phyloP scores from a whole-genome alignment of 176 grass and related monocot species.

The bread wheat (Triticum aestivum) region IWGSC_CS_RefSeq_v2.1 NC_057811.1:465362287-465362786 shows the following conservation, averaged over 20 bases:
- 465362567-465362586: conserved; percentile 79
- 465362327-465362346: conserved; percentile 59
- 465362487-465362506: conserved; percentile 98
- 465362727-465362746: not conserved
- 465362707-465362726: not conserved
- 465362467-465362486: conserved; percentile 90
- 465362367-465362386: not conserved
- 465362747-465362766: too few species aligned
- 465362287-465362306: conserved; percentile 96
- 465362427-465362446: not conserved
- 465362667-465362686: not conserved
- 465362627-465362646: conserved; percentile 36
- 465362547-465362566: conserved; percentile 93
- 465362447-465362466: conserved; percentile 87
- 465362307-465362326: conserved; percentile 95
- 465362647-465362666: conserved; percentile 48
- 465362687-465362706: not conserved
- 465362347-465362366: not conserved
- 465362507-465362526: conserved; percentile 76
- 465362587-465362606: not conserved
- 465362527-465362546: conserved; percentile 88
- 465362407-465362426: not conserved
- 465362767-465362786: not conserved
- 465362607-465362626: not conserved
- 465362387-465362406: not conserved